Conservation (phyloP, 2,329 filamentous ascomycete genomes). For the Microthyrium microscopicum region DNA sequence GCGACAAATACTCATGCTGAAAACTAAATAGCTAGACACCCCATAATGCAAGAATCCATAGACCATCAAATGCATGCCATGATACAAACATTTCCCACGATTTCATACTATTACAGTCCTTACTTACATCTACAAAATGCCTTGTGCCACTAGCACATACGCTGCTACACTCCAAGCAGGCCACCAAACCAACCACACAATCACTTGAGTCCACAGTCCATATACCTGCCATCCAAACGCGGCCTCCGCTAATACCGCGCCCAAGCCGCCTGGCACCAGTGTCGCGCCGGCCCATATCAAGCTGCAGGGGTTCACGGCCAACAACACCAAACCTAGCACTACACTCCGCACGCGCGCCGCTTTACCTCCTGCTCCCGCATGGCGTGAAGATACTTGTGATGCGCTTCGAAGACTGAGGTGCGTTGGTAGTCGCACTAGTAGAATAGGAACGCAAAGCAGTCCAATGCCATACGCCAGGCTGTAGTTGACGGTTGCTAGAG, state of each 20-base stretch:
- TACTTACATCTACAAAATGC: too few relatives aligned
- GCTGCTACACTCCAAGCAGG: slow-evolving; percentile 71
- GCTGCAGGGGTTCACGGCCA: slow-evolving; percentile 44
- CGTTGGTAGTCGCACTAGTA: background rate
- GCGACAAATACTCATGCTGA: too few relatives aligned
- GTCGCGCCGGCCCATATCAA: slow-evolving; percentile 33
- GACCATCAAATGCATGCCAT: too few relatives aligned
- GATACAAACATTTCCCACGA: too few relatives aligned
- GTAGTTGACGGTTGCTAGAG: slow-evolving; percentile 92
- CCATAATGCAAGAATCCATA: too few relatives aligned
- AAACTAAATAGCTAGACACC: too few relatives aligned
- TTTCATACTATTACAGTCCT: too few relatives aligned
- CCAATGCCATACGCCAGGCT: slow-evolving; percentile 75
- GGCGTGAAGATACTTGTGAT: slow-evolving; percentile 8
- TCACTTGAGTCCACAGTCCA: slow-evolving; percentile 75
- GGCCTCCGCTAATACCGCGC: slow-evolving; percentile 49
- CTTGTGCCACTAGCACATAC: background rate
- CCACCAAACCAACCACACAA: slow-evolving; percentile 94
- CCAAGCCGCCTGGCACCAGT: slow-evolving; percentile 27
- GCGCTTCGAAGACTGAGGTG: slow-evolving; percentile 4
- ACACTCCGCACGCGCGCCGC: slow-evolving; percentile 13
- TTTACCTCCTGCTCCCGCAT: slow-evolving; percentile 6
- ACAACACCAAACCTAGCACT: slow-evolving; percentile 21
- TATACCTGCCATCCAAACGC: slow-evolving; percentile 81
- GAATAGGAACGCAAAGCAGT: slow-evolving; percentile 55